These are phyloP conservation scores for Teratosphaeriaceae sp. DNA, from an alignment of 2,329 filamentous ascomycete genomes.

Conservation along the genomic window DNA sequence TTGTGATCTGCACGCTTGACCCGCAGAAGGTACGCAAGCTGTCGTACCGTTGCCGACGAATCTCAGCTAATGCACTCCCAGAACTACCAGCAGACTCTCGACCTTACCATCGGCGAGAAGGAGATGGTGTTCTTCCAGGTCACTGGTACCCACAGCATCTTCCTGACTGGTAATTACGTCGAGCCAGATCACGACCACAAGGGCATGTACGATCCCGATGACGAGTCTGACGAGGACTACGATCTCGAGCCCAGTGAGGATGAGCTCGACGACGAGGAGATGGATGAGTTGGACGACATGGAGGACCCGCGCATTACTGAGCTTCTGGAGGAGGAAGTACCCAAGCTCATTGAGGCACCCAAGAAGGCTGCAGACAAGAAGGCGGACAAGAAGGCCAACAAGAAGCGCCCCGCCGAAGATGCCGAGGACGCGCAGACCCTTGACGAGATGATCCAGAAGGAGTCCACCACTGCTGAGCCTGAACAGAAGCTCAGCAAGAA, in stretches of 20 bases:
- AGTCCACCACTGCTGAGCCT: constrained; percentile 48
- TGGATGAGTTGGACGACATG: constrained; percentile 52
- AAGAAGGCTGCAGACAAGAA: constrained; percentile 64
- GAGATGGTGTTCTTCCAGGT: constrained; percentile 93
- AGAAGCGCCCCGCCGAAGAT: constrained; percentile 82
- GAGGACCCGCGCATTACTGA: constrained; percentile 78
- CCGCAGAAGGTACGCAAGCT: constrained; percentile 67
- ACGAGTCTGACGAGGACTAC: constrained; percentile 56
- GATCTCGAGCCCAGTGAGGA: constrained; percentile 64
- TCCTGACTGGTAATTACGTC: constrained; percentile 94
- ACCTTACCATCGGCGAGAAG: constrained; percentile 82
- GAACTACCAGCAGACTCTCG: constrained; percentile 92
- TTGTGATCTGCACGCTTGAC: constrained; percentile 92
- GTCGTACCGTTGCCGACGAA: not conserved
- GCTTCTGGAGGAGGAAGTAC: constrained; percentile 65
- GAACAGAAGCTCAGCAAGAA: constrained; percentile 86
- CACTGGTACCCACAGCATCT: constrained; percentile 80
- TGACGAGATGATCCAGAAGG: constrained; percentile 80
- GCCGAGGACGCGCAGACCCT: constrained; percentile 56
- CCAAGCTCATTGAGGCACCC: constrained; percentile 46
- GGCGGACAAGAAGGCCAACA: constrained; percentile 55
- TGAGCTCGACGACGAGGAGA: constrained; percentile 33
- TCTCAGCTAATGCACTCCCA: constrained; percentile 38
- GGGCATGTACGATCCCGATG: constrained; percentile 55
- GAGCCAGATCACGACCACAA: constrained; percentile 56